These are phyloP conservation scores for Piper betle DNA, from an alignment of 164 flowering plant genomes.

Conservation along the genomic window DNA sequence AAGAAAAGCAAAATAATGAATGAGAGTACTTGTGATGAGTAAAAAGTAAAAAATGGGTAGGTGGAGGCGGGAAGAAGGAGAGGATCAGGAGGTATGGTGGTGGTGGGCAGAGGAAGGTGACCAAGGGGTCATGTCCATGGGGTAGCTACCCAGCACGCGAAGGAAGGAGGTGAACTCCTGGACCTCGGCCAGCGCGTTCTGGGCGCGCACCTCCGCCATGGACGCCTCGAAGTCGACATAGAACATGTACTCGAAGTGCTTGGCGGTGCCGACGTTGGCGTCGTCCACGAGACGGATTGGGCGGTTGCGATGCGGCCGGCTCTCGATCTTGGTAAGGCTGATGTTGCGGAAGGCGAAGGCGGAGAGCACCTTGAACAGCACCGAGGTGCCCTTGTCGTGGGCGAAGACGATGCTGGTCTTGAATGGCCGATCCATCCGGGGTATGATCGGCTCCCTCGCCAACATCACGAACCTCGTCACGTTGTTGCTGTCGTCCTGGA, in stretches of 20 bases:
- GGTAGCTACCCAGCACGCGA: constrained; percentile 42
- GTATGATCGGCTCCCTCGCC: constrained; percentile 49
- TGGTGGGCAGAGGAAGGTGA: constrained; percentile 12
- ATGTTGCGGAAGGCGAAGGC: constrained; percentile 38
- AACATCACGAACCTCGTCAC: constrained; percentile 41
- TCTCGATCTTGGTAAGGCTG: constrained; percentile 45
- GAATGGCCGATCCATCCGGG: constrained; percentile 34
- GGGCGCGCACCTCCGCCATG: constrained; percentile 72
- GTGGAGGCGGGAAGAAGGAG: neutral
- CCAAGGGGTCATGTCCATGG: constrained; percentile 48
- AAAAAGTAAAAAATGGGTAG: neutral
- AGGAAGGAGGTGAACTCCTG: constrained; percentile 46
- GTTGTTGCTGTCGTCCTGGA: constrained; percentile 39
- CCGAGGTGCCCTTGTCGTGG: constrained; percentile 36
- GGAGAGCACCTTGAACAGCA: constrained; percentile 38
- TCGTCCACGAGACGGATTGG: constrained; percentile 34
- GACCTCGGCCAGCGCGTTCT: constrained; percentile 59
- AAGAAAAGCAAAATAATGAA: no score
- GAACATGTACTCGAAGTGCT: constrained; percentile 70
- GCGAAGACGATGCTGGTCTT: constrained; percentile 55
- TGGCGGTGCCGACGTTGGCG: constrained; percentile 31
- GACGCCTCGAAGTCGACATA: constrained; percentile 82
- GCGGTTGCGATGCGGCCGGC: constrained; percentile 33
- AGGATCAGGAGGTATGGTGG: neutral
- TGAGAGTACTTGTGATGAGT: no score